Percentiles rank a stretch among this genome's conserved stretches.
phyloP scores from a whole-genome alignment of 768 basidiomycete genomes.

The Gyrodon lividus region DNA sequence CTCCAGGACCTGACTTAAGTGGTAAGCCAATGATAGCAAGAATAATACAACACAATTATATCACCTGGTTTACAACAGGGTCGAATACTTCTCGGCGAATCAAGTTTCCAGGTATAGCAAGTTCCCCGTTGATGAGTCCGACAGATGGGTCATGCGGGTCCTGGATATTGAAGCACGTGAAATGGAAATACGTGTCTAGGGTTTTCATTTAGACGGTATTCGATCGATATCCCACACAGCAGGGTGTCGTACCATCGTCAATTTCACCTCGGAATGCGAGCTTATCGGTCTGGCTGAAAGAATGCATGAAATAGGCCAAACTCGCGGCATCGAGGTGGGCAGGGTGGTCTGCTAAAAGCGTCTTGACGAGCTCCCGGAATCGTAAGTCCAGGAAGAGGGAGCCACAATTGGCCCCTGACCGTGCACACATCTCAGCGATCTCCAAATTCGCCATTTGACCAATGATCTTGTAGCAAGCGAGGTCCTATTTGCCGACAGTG shows the following conservation, averaged over 20 bases:
- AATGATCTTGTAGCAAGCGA: slow-evolving; percentile 73
- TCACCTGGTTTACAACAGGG: slow-evolving; percentile 77
- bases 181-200: slow-evolving; percentile 79
- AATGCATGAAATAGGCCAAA: slow-evolving; percentile 84
- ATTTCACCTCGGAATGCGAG: slow-evolving; percentile 65
- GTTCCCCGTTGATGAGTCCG: slow-evolving; percentile 79
- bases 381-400: slow-evolving; percentile 85
- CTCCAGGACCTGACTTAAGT: slow-evolving; percentile 60
- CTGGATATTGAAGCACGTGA: slow-evolving; percentile 87
- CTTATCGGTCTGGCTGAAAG: slow-evolving; percentile 89
- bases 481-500: slow-evolving; percentile 24
- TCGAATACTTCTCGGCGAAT: slow-evolving; percentile 85
- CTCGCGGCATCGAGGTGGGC: slow-evolving; percentile 80
- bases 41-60: slow-evolving; percentile 17
- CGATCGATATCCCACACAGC: background rate
- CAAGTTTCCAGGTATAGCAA: slow-evolving; percentile 77
- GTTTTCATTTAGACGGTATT: slow-evolving; percentile 12
- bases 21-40: slow-evolving; percentile 6
- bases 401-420: slow-evolving; percentile 86
- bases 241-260: slow-evolving; percentile 63
- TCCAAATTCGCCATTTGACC: slow-evolving; percentile 80
- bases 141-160: slow-evolving; percentile 79
- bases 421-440: slow-evolving; percentile 87
- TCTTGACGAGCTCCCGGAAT: slow-evolving; percentile 79
- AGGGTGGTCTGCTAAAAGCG: slow-evolving; percentile 78